Conservation (phyloP, 202 grass and related monocot species). For the Saccharum hybrid region DNA sequence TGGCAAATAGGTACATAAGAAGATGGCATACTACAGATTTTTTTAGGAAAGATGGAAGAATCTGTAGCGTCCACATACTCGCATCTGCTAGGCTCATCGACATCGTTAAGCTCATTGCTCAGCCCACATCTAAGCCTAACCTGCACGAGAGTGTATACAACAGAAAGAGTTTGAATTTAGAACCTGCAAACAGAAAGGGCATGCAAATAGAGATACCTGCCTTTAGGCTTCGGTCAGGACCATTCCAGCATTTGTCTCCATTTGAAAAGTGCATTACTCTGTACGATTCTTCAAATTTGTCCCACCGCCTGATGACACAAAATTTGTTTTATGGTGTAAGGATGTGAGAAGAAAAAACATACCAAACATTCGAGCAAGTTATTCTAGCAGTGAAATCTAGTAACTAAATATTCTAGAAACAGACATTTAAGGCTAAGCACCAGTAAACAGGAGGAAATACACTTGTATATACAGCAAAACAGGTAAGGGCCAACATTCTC, state of each 20-base stretch:
- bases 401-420: conserved; percentile 1
- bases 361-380: background rate
- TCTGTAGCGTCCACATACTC: conserved; percentile 63
- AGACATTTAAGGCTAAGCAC: conserved; percentile 10
- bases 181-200: conserved; percentile 10
- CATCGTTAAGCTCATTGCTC: conserved; percentile 74
- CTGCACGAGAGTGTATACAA: conserved; percentile 48
- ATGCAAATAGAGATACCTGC: conserved; percentile 58
- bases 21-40: background rate
- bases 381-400: background rate
- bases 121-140: conserved; percentile 92
- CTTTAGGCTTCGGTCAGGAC: conserved; percentile 89
- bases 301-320: conserved; percentile 72
- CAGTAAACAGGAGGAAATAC: conserved; percentile 28
- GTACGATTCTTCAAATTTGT: conserved; percentile 93
- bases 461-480: background rate
- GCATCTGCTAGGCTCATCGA: conserved; percentile 98
- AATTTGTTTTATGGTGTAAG: conserved; percentile 31
- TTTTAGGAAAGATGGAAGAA: conserved; percentile 17
- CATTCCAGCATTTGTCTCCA: conserved; percentile 96
- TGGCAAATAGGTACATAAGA: background rate
- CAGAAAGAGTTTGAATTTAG: conserved; percentile 1
- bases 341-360: background rate
- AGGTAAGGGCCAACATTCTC: background rate
- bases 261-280: conserved; percentile 80